Base-by-base conservation (phyloP, 2,329 filamentous ascomycete species). In the Pseudocercospora crystallina region DNA sequence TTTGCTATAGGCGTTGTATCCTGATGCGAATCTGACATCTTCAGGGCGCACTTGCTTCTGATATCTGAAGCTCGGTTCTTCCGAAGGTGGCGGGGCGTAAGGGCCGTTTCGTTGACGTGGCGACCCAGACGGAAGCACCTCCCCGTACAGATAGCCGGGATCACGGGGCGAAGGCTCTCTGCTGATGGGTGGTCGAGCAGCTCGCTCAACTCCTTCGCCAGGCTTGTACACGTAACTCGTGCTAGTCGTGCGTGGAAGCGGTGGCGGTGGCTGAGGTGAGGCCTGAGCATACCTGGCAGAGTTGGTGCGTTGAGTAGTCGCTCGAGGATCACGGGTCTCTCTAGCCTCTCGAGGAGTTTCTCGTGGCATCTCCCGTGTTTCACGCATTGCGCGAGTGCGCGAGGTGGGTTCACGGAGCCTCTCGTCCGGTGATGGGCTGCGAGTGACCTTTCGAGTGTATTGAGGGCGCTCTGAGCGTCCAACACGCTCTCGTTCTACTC, bases 21-120 rank as follows among this genome's bases (percentile, higher is more conserved):
- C 62, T 20, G 57, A 61, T 37, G 53, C 52, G n/a, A 57, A 69
- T 8, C 61, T 65, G 35, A 75, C 60, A 42, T 73, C 69, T 17
- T 74, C 71, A 9, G 66, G 64, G 1, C 65, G 65, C 20, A 61
- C 59, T 41, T 62, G 64, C 33, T 53, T 62, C 12, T 50, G 34
- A 44, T 67, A 73, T 26, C 31, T 41, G 20, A 26, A 26, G 17
- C 63, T 61, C 4, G 71, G 60, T 1, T 68, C 56, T 10, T 66
- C 61, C 11, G 52, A 56, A n/a, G 38, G 20, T 4, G 61, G 58
- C 0, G 68, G 62, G 9, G 59, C 59, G 49, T 66, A 71, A 41
- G 66, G 71, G 8, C 59, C 48, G 40, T 66, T 59, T 67, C 67
- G 45, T 32, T 51, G 65, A 59, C 54, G 65, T 64, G 58, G 60